Base-by-base conservation (phyloP, 345 rosid species). In the Nasturtium officinale region DNA sequence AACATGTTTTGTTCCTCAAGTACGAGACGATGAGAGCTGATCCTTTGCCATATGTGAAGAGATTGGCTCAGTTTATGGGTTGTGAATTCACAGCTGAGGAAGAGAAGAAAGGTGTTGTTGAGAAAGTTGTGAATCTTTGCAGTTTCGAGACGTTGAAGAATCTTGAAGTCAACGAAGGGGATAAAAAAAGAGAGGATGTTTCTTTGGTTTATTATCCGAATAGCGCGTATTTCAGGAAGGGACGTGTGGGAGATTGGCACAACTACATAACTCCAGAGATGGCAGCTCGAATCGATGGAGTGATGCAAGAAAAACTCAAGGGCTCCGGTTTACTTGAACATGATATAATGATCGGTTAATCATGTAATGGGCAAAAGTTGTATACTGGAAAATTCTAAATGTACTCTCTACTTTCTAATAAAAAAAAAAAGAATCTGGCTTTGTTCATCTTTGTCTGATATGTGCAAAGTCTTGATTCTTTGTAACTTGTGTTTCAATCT, bases 91-190 rank as follows among this genome's bases (percentile, higher is more conserved):
- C 63, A 1, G 8, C 8, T 6, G 73, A 57, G 20, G 82, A 82
- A 72, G 78, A 68, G 63, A 9, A 20, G 3, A 48, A 37, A 35
- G 78, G 82, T 0, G 38, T 18, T 9, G 48, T 64, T 3, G 61
- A 76, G 40, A 57, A 53, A 55, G 55, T 77, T 3, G 33, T 67
- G 18, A 37, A 50, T 0, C 17, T 78, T 11, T 71, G 77, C 33
- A 77, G 84, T 16, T 62, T 78, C n/a, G 66, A 78, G 40, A 56
- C 47, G 0, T 11, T 72, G 71, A 76, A 63, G 38, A 56, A 52
- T 30, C 59, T 79, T 58, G 79, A 73, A 28, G 80, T 67, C 15
- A 82, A 69, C 11, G 67, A 58, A 47, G 63, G 7, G 0, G 79
- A 81, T 0, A 25, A 28, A 0, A 51, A 3, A 0, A 40, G 62